phyloP scores from a whole-genome alignment of 2,329 filamentous ascomycete genomes.

The Rugonectria rugulosa region DNA sequence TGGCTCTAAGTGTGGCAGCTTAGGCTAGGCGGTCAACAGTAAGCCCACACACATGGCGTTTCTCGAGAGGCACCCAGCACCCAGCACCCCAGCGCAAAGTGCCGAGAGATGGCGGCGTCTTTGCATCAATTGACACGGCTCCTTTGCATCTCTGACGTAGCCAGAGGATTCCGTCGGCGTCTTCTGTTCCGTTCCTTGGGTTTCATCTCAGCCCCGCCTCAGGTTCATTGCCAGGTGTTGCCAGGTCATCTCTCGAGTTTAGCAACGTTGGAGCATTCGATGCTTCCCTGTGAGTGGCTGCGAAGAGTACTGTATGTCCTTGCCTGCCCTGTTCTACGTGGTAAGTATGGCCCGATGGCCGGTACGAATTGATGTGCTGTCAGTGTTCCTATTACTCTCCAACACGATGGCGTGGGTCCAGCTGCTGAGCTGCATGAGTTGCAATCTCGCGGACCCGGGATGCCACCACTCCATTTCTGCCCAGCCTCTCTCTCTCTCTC shows the following conservation, averaged over 20 bases:
- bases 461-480: slow-evolving; percentile 5
- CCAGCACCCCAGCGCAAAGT: slow-evolving; percentile 4
- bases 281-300: too few species aligned
- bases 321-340: slow-evolving; percentile 7
- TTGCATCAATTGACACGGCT: slow-evolving; percentile 8
- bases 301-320: too few species aligned
- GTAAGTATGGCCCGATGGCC: slow-evolving; percentile 8
- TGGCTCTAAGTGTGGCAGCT: slow-evolving; percentile 9
- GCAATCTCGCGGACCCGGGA: slow-evolving; percentile 29
- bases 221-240: not conserved
- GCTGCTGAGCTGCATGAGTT: slow-evolving; percentile 37
- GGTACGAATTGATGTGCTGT: slow-evolving; percentile 34
- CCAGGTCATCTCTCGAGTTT: too few species aligned
- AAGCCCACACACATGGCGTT: slow-evolving; percentile 7
- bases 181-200: slow-evolving; percentile 23
- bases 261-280: too few species aligned
- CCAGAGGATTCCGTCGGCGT: slow-evolving; percentile 4
- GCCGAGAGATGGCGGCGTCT: slow-evolving; percentile 15
- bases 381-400: slow-evolving; percentile 34
- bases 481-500: slow-evolving; percentile 10
- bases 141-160: slow-evolving; percentile 19
- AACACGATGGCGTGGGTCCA: slow-evolving; percentile 36
- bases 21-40: slow-evolving; percentile 18
- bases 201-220: slow-evolving; percentile 11
- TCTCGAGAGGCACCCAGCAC: slow-evolving; percentile 9